These are phyloP conservation scores for Hirsutella thompsonii DNA, from an alignment of 2,329 filamentous ascomycete species.

Conservation along the genomic window DNA sequence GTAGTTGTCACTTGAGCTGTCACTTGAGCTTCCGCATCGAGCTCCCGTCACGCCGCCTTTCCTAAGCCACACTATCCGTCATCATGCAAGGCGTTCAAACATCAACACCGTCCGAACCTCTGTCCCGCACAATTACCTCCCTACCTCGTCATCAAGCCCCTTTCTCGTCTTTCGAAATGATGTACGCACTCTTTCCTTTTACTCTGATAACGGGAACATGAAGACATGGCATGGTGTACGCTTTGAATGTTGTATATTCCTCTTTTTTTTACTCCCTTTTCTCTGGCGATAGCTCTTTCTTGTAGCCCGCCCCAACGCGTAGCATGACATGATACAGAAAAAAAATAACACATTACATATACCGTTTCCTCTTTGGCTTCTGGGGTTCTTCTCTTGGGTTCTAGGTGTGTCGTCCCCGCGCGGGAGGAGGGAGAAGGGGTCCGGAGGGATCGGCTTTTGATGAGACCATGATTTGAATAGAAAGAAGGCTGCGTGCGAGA, in stretches of 20 bases:
- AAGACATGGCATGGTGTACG: not conserved
- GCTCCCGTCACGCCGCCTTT: not conserved
- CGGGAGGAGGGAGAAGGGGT: too few species aligned
- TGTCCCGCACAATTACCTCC: too few species aligned
- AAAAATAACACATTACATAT: too few species aligned
- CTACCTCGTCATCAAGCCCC: not conserved
- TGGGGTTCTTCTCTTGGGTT: too few species aligned
- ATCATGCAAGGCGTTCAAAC: too few species aligned
- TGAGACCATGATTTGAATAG: too few species aligned
- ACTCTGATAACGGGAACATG: constrained; percentile 7
- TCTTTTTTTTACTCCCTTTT: not conserved
- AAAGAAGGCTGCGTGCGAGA: too few species aligned
- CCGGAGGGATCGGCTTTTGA: too few species aligned
- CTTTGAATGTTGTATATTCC: not conserved
- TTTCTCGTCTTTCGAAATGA: not conserved
- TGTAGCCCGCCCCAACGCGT: not conserved
- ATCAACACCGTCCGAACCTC: too few species aligned
- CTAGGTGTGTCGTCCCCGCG: too few species aligned
- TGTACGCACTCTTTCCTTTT: constrained; percentile 2
- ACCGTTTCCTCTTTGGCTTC: too few species aligned
- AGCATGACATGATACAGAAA: not conserved
- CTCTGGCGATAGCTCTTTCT: not conserved
- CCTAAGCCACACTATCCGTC: not conserved
- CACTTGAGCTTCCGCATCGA: too few species aligned
- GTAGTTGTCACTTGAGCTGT: not conserved